Evolutionary conservation across 106 monocot genomes (phyloP).

Genomic region (Dendrobium huoshanense): DNA sequence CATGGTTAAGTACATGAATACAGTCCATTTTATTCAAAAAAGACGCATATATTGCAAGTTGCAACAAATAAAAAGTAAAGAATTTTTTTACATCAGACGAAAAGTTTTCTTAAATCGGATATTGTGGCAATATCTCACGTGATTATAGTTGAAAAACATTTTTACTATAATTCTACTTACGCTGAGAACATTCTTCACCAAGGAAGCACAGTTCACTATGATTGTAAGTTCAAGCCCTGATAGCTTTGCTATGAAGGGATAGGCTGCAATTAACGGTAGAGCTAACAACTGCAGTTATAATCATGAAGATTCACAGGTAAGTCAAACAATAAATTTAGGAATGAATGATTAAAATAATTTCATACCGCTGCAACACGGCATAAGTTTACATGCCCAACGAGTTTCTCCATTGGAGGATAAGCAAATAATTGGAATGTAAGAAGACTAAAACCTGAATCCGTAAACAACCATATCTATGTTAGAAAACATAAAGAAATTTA

Average conservation of each 20-base stretch:
- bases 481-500: background rate
- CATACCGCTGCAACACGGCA: constrained; percentile 52
- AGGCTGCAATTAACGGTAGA: constrained; percentile 53
- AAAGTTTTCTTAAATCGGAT: background rate
- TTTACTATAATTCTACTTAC: constrained; percentile 39
- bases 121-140: background rate
- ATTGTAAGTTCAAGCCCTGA: constrained; percentile 46
- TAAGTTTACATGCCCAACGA: constrained; percentile 35
- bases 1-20: background rate
- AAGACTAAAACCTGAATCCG: constrained; percentile 39
- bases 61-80: background rate
- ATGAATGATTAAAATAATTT: background rate
- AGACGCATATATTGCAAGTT: background rate
- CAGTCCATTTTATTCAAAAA: background rate
- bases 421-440: constrained; percentile 42
- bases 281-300: constrained; percentile 42
- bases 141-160: background rate
- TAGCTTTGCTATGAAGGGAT: constrained; percentile 55
- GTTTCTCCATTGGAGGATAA: constrained; percentile 37
- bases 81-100: background rate
- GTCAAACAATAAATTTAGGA: constrained; percentile 2
- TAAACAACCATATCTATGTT: background rate
- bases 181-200: constrained; percentile 56
- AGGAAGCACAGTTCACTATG: constrained; percentile 52
- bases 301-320: background rate